phyloP scores from a whole-genome alignment of 306 rosid genomes.

The Vigna trinervia region DNA sequence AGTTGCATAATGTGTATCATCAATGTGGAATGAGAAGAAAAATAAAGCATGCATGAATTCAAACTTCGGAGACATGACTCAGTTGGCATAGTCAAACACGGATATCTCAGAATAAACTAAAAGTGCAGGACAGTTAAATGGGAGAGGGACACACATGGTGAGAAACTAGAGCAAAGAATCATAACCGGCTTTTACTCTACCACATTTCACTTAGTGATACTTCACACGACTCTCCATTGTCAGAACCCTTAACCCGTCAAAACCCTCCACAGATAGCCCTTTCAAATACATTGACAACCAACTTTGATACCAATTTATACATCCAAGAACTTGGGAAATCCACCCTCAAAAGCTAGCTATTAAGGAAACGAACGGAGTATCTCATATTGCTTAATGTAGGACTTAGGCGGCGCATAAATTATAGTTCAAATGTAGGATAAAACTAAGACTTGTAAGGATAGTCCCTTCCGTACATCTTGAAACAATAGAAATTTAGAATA shows the following conservation, averaged over 20 bases:
- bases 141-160: background rate
- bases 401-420: background rate
- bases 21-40: background rate
- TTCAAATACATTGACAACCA: no score
- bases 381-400: no score
- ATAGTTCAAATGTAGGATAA: constrained; percentile 6
- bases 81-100: constrained; percentile 18
- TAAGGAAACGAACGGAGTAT: background rate
- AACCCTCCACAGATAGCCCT: no score
- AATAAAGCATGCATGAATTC: background rate
- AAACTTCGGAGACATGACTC: constrained; percentile 27
- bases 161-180: constrained; percentile 10
- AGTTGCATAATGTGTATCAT: no score
- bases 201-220: no score
- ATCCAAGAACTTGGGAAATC: no score
- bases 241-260: no score
- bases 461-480: background rate
- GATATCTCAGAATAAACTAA: constrained; percentile 5
- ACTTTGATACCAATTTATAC: no score
- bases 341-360: no score
- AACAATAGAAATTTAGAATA: constrained; percentile 16
- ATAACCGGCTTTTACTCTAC: background rate
- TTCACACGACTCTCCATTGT: no score
- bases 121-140: background rate
- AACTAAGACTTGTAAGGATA: background rate